Conservation (phyloP, 2,329 filamentous ascomycete species). For the Bipolaris victoriae region DNA sequence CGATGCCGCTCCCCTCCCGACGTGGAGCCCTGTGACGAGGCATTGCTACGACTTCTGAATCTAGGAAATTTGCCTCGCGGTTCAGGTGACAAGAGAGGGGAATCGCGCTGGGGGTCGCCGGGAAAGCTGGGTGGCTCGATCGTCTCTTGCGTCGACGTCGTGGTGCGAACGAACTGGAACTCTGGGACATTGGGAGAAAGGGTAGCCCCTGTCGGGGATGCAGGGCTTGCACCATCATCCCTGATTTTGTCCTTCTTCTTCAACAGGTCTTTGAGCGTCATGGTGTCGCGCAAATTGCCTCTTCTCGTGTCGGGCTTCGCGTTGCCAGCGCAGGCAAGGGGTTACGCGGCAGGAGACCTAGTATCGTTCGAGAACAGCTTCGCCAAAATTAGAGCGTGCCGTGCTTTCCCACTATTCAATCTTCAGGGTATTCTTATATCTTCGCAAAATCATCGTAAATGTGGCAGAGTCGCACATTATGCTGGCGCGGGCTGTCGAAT, state of each 20-base stretch:
- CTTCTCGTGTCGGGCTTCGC: slow-evolving; percentile 15
- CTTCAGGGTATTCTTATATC: slow-evolving; percentile 42
- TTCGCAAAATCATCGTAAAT: slow-evolving; percentile 33
- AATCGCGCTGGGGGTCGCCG: slow-evolving; percentile 48
- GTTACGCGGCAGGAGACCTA: slow-evolving; percentile 21
- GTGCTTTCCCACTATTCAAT: slow-evolving; percentile 29
- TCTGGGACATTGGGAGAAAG: slow-evolving; percentile 54
- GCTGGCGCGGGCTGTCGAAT: slow-evolving; percentile 33
- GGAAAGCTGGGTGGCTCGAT: slow-evolving; percentile 71
- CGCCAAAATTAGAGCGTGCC: slow-evolving; percentile 10
- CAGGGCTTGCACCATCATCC: slow-evolving; percentile 48
- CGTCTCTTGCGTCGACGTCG: slow-evolving; percentile 79
- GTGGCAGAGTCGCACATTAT: slow-evolving; percentile 34
- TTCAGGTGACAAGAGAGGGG: slow-evolving; percentile 36
- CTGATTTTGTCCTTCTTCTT: slow-evolving; percentile 68
- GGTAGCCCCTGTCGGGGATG: slow-evolving; percentile 26
- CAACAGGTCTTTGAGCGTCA: slow-evolving; percentile 66
- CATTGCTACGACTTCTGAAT: slow-evolving; percentile 46
- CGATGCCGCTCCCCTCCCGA: slow-evolving; percentile 52
- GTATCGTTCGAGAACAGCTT: slow-evolving; percentile 12
- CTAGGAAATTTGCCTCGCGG: slow-evolving; percentile 36
- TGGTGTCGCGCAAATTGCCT: slow-evolving; percentile 45
- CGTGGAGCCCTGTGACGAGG: slow-evolving; percentile 27
- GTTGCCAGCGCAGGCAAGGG: slow-evolving; percentile 20
- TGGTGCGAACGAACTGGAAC: slow-evolving; percentile 84